phyloP scores from a whole-genome alignment of 169 alveolate species.

The Eimeria falciformis region DNA sequence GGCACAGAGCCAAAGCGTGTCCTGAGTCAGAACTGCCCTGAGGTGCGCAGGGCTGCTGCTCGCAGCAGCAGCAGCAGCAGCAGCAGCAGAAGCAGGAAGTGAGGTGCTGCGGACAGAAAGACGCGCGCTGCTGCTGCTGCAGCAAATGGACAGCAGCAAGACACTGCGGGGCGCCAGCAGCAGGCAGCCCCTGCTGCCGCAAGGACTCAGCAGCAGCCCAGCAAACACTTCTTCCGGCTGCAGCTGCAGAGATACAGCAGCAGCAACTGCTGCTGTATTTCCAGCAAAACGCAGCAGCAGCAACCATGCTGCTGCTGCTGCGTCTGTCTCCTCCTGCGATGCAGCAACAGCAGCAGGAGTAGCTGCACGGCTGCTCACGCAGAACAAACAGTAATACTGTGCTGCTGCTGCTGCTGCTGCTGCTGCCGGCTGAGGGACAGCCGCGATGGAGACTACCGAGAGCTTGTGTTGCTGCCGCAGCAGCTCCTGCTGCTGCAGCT shows the following conservation, averaged over 20 bases:
- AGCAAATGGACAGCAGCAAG: slow-evolving; percentile 41
- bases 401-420: slow-evolving; percentile 42
- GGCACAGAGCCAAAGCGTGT: slow-evolving; percentile 48
- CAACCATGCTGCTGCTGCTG: slow-evolving; percentile 38
- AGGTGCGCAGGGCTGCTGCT: background rate
- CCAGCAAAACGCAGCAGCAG: slow-evolving; percentile 35
- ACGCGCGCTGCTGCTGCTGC: background rate
- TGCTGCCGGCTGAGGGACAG: slow-evolving; percentile 22
- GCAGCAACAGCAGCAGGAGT: slow-evolving; percentile 38
- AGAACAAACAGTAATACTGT: background rate
- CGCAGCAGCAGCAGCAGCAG: slow-evolving; percentile 61
- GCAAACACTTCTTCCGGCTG: slow-evolving; percentile 11
- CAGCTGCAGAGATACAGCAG: background rate
- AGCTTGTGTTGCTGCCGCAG: too few relatives aligned
- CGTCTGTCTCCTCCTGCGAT: background rate
- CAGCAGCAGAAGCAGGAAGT: slow-evolving; percentile 37
- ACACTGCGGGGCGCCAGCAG: background rate
- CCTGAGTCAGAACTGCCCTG: background rate
- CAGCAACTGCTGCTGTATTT: slow-evolving; percentile 28
- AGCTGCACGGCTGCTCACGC: slow-evolving; percentile 11
- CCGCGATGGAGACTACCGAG: background rate
- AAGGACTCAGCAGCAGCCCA: slow-evolving; percentile 34
- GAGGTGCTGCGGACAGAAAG: background rate
- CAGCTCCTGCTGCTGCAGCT: background rate
- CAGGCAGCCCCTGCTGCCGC: slow-evolving; percentile 64